Evolutionary conservation across 352 stramenopile species (phyloP), one percentile per base, ranked within the genome.

Genomic region (Pythium pyrilobum): DNA sequence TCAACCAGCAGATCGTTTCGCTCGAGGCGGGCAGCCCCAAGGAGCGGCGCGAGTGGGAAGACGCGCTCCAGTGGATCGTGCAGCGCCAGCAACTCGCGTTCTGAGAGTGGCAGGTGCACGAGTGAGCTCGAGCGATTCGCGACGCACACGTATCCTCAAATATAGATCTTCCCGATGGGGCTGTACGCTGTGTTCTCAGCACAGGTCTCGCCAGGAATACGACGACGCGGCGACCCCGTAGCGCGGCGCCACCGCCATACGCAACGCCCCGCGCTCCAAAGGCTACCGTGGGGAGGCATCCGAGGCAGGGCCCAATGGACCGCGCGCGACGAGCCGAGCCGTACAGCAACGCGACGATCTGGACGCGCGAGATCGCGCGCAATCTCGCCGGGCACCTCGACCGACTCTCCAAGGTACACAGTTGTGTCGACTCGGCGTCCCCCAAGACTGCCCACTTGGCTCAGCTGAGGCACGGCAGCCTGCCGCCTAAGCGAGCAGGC

Each of bases 321-420:
- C 66, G 81, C 28, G 79, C 60, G 31, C 74, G 81, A 8, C 77
- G 80, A 21, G 79, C 81, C 9, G 79, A 92, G 60, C 79, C 79
- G 23, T 89, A 88, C 50, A 87, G 75, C 59, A 92, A 76, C 50
- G 81, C 80, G 25, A 84, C 79, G 16, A 75, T 86, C 38, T 92
- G 79, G 81, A 87, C 75, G 20, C 66, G 81, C 4, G 81, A 89
- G 60, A 70, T 92, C 13, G 73, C 79, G 11, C 73, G 66, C 20
- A 89, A 92, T 34, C 52, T 92, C 23, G 81, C 80, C 3, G 67
- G 75, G 0, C 81, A 92, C 36, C 59, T 92, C 10, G 75, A 72
- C 29, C 73, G 79, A 27, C 67, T 92, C 15, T 86, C 73, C 23
- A 87, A 85, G 53, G 76, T 66, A 24, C 77, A 89, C 23, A 89